Evolutionary conservation across 352 stramenopile genomes (phyloP).

Genomic region (Globisporangium nunn): DNA sequence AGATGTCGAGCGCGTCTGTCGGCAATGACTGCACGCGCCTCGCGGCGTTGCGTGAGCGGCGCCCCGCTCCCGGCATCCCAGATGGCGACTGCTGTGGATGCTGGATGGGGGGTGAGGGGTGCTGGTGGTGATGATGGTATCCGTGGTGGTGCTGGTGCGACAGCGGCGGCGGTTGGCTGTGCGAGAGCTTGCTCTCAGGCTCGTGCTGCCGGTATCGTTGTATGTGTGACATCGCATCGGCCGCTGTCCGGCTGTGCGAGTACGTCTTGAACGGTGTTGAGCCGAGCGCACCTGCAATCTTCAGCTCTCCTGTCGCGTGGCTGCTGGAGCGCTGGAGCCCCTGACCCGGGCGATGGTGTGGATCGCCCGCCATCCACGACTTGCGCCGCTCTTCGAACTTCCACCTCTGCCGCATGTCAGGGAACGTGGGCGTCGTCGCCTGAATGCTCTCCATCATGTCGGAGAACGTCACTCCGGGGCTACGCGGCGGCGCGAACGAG

Average conservation of each 20-base stretch:
- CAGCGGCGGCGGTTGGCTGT: constrained; percentile 23
- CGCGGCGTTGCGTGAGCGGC: constrained; percentile 19
- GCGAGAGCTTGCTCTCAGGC: constrained; percentile 9
- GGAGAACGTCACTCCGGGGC: constrained; percentile 65
- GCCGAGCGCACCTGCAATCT: constrained; percentile 3
- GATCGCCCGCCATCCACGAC: constrained; percentile 68
- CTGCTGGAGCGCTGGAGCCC: constrained; percentile 13
- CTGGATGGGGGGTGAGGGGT: too few species aligned
- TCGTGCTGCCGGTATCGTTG: constrained; percentile 13
- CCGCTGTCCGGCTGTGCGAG: constrained; percentile 20
- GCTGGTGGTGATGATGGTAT: neutral
- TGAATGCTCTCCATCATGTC: constrained; percentile 68
- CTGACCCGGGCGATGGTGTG: constrained; percentile 8
- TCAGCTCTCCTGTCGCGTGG: neutral
- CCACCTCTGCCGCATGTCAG: constrained; percentile 40
- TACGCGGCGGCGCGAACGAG: constrained; percentile 41
- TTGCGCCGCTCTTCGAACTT: constrained; percentile 55
- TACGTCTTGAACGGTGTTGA: constrained; percentile 26
- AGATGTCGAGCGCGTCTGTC: constrained; percentile 40
- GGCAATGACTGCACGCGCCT: constrained; percentile 58
- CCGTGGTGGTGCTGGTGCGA: constrained; percentile 8
- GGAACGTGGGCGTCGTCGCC: constrained; percentile 25
- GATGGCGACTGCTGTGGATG: neutral
- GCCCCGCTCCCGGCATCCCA: neutral
- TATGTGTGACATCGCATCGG: constrained; percentile 12